Evolutionary conservation across 2,329 filamentous ascomycete species (phyloP), one percentile per base, ranked within the genome.

Genomic region (Paecilomyces sp.): DNA sequence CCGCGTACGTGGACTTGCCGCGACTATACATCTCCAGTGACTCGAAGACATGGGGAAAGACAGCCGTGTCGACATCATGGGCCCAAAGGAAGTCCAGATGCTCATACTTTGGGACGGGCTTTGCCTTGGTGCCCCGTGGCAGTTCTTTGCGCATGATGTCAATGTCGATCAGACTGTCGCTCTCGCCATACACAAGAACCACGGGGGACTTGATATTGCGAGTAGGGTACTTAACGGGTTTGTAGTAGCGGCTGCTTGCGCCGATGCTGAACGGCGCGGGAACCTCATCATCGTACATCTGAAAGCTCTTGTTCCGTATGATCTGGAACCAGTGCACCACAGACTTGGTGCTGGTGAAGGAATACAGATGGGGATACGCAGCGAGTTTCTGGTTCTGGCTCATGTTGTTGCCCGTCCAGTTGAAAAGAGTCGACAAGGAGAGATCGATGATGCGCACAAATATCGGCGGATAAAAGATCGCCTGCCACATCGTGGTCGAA

Each of bases 241-340:
- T 97, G 73, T 95, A 96, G 77, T 96, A 96, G 68, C 93, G 92
- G 69, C 85, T 87, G 58, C 84, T 84, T 3, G 86, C 86, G 24
- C 84, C 85, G 41, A 92, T 79, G 58, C 86, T 85, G 61, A 96
- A 80, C 0, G 88, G 88, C 30, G 88, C 88, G 60, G 92, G 89
- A 0, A 94, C 84, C 68, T 97, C 93, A 71, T 99, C 94, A 71
- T 99, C 94, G 74, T 92, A 97, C 90, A 99, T 97, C 75, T 99
- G 94, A 74, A 99, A 97, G 28, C 87, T 92, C 68, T 91, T 90
- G 69, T 93, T 97, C 64, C 94, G 88, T 68, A 99, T 99, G 71
- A 99, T 97, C 72, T 99, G 94, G 74, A 99, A 99, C 94, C 94
- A 99, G 72, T 99, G 94, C 0, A 99, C 94, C 8, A 99, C 92